Base-by-base conservation (phyloP, 441 rosid species). In the Arabidopsis lyrata region DNA sequence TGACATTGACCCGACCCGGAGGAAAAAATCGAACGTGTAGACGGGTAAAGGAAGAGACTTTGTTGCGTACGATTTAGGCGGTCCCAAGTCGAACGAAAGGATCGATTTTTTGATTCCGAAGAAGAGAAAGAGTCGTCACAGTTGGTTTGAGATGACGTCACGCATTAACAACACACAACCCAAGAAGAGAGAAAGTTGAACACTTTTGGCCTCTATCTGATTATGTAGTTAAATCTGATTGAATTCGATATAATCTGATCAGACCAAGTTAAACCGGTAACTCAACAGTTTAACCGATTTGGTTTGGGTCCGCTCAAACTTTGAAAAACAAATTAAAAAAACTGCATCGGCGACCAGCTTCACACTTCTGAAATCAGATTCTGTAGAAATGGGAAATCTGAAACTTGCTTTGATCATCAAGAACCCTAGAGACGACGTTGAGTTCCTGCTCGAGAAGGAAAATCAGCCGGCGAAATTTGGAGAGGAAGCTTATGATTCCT, bases 401-500 rank as follows among this genome's bases (percentile, higher is more conserved):
- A 83, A 68, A 49, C 86, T 94, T 13, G 93, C 90, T 29, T 36
- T 88, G 71, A 49, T 89, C 60, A 81, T 94, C 55, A 77, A 52
- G 63, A 78, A 72, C 68, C 66, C 82, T 1, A 55, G 16, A 39
- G 72, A 65, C 69, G 83, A 74, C 58, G 18, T 78, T 36, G 71
- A 81, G 39, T 89, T 92, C 63, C 81, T 92, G 22, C 80, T 94
- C 36, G 47, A 77, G 18, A 90, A 80, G 75, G 95, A 85, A 80
- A 80, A 76, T 11, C 88, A 70, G 2, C 97, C 95, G 6, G 82
- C 86, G 13, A 66, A 77, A 75, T 86, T 87, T 74, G 81, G 79
- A 59, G 84, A 88, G 8, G 83, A 82, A 41, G 87, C 81, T 67
- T 90, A 90, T 70, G 96, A 91, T 70, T 87, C 88, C 35, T 86